Evolutionary conservation across 2,329 filamentous ascomycete species (phyloP).

Genomic region (Penicillium rolfsii): DNA sequence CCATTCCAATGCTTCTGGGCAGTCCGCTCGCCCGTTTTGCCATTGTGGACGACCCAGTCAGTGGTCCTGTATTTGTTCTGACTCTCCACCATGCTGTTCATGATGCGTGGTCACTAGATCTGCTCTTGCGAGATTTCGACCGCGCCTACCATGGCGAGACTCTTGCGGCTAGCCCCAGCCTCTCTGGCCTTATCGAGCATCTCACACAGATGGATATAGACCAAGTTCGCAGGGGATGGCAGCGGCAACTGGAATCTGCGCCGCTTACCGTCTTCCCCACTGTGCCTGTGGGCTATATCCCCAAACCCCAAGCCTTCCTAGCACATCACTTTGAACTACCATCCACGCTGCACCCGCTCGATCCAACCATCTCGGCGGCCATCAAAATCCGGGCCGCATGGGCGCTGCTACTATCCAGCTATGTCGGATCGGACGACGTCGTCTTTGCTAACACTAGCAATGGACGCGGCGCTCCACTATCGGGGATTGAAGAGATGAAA

Average conservation of each 20-base stretch:
- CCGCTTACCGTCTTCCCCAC: neutral
- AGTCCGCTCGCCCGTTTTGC: neutral
- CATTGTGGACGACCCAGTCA: neutral
- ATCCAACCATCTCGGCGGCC: neutral
- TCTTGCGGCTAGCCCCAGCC: neutral
- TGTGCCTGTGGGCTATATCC: slow-evolving; percentile 1
- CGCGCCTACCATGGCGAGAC: neutral
- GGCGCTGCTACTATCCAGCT: neutral
- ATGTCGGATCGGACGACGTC: neutral
- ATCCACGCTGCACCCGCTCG: neutral
- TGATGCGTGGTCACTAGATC: neutral
- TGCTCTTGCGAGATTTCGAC: neutral
- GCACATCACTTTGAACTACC: neutral
- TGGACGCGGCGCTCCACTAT: neutral
- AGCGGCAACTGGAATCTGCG: neutral
- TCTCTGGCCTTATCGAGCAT: neutral
- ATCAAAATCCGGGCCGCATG: slow-evolving; percentile 1
- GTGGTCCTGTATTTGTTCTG: neutral
- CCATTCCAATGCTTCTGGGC: neutral
- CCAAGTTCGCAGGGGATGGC: neutral
- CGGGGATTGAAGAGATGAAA: neutral
- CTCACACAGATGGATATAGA: neutral
- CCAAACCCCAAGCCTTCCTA: neutral
- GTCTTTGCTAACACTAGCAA: neutral
- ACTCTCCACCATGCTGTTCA: slow-evolving; percentile 1